These are phyloP conservation scores for Coemansia sp. DNA, from an alignment of 192 early-diverging fungal genomes.

Conservation along the genomic window DNA sequence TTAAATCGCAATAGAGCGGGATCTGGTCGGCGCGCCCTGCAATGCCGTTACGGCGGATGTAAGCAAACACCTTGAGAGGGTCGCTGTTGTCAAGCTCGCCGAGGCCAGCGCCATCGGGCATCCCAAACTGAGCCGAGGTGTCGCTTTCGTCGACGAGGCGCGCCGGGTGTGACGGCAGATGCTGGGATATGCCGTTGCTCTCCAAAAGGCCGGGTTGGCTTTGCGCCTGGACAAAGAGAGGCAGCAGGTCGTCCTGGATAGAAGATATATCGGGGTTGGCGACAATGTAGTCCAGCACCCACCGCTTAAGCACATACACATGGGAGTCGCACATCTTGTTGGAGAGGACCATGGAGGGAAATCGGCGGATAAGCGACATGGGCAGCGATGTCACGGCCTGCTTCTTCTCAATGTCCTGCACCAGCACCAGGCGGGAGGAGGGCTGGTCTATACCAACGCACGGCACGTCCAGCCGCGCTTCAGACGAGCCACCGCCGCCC, in stretches of 20 bases:
- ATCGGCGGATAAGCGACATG: constrained; percentile 63
- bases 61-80: constrained; percentile 54
- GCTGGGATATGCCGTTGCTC: constrained; percentile 34
- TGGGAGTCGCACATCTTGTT: constrained; percentile 88
- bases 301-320: constrained; percentile 88
- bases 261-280: constrained; percentile 67
- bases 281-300: constrained; percentile 84
- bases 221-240: constrained; percentile 82
- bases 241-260: constrained; percentile 82
- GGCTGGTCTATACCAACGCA: constrained; percentile 53
- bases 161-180: constrained; percentile 34
- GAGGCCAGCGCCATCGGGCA: constrained; percentile 17
- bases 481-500: constrained; percentile 57
- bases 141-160: constrained; percentile 40
- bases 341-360: constrained; percentile 75
- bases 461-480: constrained; percentile 17
- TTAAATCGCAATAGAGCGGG: constrained; percentile 82
- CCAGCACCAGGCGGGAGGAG: constrained; percentile 49
- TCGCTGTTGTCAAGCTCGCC: constrained; percentile 52
- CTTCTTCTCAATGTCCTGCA: constrained; percentile 15
- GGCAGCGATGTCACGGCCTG: constrained; percentile 25
- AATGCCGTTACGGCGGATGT: constrained; percentile 66
- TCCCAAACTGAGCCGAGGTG: constrained; percentile 27
- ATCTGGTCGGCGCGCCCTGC: constrained; percentile 82
- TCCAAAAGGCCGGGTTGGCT: constrained; percentile 64